Conservation (phyloP, 2,329 filamentous ascomycete species). For the Thielaviopsis euricoi region DNA sequence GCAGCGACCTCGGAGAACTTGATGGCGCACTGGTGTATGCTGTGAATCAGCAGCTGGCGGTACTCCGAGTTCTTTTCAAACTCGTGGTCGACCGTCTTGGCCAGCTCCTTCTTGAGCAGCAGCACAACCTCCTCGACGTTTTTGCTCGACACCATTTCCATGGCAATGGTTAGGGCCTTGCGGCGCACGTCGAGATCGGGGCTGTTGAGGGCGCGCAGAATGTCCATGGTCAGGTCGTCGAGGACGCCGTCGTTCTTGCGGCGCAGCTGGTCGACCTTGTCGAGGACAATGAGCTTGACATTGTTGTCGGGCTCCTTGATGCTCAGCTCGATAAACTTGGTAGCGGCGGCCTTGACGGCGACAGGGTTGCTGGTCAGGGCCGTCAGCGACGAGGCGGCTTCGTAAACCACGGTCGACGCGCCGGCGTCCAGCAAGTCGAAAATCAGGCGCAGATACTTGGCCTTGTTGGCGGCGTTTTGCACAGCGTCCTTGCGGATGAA, state of each 20-base stretch:
- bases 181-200: conserved; percentile 89
- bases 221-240: conserved; percentile 93
- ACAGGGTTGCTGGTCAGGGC: conserved; percentile 91
- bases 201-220: conserved; percentile 83
- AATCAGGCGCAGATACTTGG: conserved; percentile 81
- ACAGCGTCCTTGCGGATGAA: conserved; percentile 98
- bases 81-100: conserved; percentile 95
- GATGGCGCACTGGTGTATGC: conserved; percentile 96
- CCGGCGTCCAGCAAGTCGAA: conserved; percentile 91
- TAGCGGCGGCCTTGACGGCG: conserved; percentile 87
- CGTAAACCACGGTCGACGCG: conserved; percentile 89
- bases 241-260: conserved; percentile 80
- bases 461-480: conserved; percentile 89
- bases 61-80: conserved; percentile 98
- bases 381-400: conserved; percentile 88
- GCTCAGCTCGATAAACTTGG: conserved; percentile 90
- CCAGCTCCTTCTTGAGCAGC: conserved; percentile 89
- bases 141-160: conserved; percentile 98
- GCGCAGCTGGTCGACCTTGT: conserved; percentile 76
- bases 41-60: conserved; percentile 85
- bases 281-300: conserved; percentile 93
- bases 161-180: conserved; percentile 75
- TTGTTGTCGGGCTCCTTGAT: conserved; percentile 99
- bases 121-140: conserved; percentile 97
- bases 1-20: conserved; percentile 97